Evolutionary conservation across 2,329 filamentous ascomycete species (phyloP).

Genomic region (Colletotrichum tanaceti): DNA sequence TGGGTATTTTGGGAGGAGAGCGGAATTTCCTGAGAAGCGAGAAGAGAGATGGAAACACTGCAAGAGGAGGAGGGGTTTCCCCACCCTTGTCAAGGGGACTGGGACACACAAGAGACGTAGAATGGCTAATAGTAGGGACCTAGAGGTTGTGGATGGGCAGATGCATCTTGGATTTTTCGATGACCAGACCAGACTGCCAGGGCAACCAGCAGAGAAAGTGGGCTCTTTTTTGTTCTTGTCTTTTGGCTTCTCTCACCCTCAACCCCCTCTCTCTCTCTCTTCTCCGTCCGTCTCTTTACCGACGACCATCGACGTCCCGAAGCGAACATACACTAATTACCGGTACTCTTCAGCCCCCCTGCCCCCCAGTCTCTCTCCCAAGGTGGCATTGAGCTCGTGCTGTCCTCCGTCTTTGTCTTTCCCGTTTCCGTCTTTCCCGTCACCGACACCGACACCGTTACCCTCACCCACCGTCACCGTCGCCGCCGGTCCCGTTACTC

Average conservation of each 20-base stretch:
- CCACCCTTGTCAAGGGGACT: slow-evolving; percentile 7
- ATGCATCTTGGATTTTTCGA: slow-evolving; percentile 38
- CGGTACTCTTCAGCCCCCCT: too few relatives aligned
- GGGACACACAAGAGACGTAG: slow-evolving; percentile 11
- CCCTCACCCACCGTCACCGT: not conserved
- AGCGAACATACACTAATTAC: too few relatives aligned
- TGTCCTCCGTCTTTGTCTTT: too few relatives aligned
- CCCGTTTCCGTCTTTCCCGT: slow-evolving; percentile 9
- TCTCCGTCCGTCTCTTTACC: slow-evolving; percentile 1
- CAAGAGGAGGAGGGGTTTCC: slow-evolving; percentile 9
- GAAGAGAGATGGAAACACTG: too few relatives aligned
- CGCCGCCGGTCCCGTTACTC: slow-evolving; percentile 8
- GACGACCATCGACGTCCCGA: not conserved
- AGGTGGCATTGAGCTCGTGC: slow-evolving; percentile 24
- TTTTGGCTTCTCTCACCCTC: not conserved
- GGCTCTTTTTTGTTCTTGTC: slow-evolving; percentile 19
- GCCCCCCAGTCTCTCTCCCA: not conserved
- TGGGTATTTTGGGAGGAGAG: slow-evolving; percentile 1
- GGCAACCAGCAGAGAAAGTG: slow-evolving; percentile 20
- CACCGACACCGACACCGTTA: slow-evolving; percentile 9
- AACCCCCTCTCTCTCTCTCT: slow-evolving; percentile 8
- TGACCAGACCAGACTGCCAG: slow-evolving; percentile 34
- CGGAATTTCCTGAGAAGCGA: too few relatives aligned
- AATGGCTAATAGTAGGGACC: slow-evolving; percentile 1
- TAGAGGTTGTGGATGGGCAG: slow-evolving; percentile 25